Evolutionary conservation across 176 grass and related monocot genomes (phyloP).

Genomic region (Urochloa ruziziensis): DNA sequence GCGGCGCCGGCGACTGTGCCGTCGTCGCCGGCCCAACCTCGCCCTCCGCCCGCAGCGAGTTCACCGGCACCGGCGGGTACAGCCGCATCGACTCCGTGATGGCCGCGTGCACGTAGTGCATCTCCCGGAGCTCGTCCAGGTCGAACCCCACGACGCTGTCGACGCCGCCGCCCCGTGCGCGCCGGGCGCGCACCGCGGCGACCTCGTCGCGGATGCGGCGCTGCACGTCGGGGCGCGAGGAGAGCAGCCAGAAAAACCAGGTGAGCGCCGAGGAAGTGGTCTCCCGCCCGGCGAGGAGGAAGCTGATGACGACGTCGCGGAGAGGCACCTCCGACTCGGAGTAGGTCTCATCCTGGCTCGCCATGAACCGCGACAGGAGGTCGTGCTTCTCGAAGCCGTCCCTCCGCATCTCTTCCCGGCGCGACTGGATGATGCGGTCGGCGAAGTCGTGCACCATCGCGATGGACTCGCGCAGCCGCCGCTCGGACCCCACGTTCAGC

Average conservation of each 20-base stretch:
- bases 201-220: slow-evolving; percentile 61
- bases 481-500: slow-evolving; percentile 55
- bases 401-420: slow-evolving; percentile 40
- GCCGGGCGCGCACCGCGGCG: slow-evolving; percentile 30
- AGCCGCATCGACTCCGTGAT: slow-evolving; percentile 77
- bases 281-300: slow-evolving; percentile 64
- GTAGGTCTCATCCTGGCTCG: slow-evolving; percentile 37
- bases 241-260: slow-evolving; percentile 88
- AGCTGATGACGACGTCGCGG: slow-evolving; percentile 78
- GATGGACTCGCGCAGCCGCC: slow-evolving; percentile 50
- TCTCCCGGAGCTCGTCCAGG: slow-evolving; percentile 67
- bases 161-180: background rate
- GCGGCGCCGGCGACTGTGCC: slow-evolving; percentile 58
- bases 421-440: slow-evolving; percentile 46
- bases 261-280: slow-evolving; percentile 65
- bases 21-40: slow-evolving; percentile 68
- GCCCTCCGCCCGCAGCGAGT: background rate
- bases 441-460: slow-evolving; percentile 57
- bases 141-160: slow-evolving; percentile 23
- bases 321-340: slow-evolving; percentile 55
- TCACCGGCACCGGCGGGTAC: slow-evolving; percentile 63
- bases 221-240: slow-evolving; percentile 55
- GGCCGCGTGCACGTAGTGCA: slow-evolving; percentile 80
- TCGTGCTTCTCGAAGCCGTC: slow-evolving; percentile 43
- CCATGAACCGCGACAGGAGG: slow-evolving; percentile 62